Conservation (phyloP, 306 rosid species). For the Vigna mungo region DNA sequence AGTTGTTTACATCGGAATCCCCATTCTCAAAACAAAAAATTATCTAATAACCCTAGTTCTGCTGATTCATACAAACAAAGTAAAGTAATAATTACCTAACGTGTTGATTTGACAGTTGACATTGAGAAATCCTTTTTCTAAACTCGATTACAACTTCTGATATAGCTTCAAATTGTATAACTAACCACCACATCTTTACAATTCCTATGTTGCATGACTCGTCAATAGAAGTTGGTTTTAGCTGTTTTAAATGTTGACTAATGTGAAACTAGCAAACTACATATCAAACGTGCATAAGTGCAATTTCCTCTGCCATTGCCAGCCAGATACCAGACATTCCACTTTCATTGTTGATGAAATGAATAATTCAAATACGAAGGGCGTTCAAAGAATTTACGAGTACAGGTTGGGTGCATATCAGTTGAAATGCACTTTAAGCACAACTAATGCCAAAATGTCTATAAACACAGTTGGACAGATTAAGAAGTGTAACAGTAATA, state of each 20-base stretch:
- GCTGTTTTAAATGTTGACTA: no score
- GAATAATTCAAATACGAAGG: not conserved
- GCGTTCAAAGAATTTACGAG: not conserved
- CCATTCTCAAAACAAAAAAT: no score
- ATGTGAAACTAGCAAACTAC: no score
- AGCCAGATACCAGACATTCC: slow-evolving; percentile 9
- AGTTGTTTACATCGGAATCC: not conserved
- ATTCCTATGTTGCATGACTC: no score
- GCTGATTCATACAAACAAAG: not conserved
- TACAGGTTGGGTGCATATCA: not conserved
- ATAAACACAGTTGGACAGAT: not conserved
- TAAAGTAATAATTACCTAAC: not conserved
- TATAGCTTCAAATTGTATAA: no score
- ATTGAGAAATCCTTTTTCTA: not conserved
- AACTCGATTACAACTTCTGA: no score
- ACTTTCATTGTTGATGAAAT: no score
- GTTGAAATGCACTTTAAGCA: not conserved
- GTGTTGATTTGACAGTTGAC: not conserved
- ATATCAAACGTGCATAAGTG: no score
- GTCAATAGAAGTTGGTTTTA: no score
- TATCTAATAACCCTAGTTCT: not conserved
- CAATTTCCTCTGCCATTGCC: not conserved
- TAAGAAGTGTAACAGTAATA: not conserved
- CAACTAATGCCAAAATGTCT: not conserved
- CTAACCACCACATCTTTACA: no score